Base-by-base conservation (phyloP, 768 basidiomycete species). In the Thelephora ganbajun region DNA sequence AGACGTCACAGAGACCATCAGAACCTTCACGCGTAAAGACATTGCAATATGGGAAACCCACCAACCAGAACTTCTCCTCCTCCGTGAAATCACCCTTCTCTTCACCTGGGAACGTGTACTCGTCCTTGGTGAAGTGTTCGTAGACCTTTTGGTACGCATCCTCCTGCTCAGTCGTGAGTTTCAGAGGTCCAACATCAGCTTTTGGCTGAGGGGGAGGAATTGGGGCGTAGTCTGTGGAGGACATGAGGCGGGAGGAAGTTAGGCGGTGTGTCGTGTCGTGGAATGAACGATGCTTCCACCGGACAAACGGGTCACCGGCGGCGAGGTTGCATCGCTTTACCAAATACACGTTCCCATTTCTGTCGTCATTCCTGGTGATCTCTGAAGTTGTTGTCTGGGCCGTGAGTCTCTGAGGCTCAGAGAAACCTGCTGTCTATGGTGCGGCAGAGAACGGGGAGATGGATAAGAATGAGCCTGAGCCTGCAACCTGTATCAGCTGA, bases 41-140 rank as follows among this genome's bases (percentile, higher is more conserved):
- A 22, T 16, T 20, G 18, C 30, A 2, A 1, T 18, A 12, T 5
- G 14, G 2, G 26, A 13, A n/a, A 70, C 73, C 44, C 48, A 77
- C 74, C 57, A 90, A 66, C 85, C 86, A 90, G 60, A 84, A 84
- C 62, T 76, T 76, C 58, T 90, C 88, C 33, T 67, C 71, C 26
- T 84, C 83, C 43, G 51, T 66, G 45, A 88, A 65, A 49, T 65
- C 61, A 6, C 70, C 66, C 0, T 64, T 61, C 7, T 63, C 65
- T 6, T 65, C 57, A 14, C 62, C 69, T 2, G 80, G 74, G 30
- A 84, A 57, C 6, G 54, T 61, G 58, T 83, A 83, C 1, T 66
- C 67, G 0, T 67, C 56, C 18, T 62, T 57, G 13, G 70, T 56
- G 54, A 87, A 84, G 59, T 84, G 74, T 16, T 61, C 63, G 41